Base-by-base conservation (phyloP, 352 stramenopile genomes). In the Phytophthora podocarpi region DNA sequence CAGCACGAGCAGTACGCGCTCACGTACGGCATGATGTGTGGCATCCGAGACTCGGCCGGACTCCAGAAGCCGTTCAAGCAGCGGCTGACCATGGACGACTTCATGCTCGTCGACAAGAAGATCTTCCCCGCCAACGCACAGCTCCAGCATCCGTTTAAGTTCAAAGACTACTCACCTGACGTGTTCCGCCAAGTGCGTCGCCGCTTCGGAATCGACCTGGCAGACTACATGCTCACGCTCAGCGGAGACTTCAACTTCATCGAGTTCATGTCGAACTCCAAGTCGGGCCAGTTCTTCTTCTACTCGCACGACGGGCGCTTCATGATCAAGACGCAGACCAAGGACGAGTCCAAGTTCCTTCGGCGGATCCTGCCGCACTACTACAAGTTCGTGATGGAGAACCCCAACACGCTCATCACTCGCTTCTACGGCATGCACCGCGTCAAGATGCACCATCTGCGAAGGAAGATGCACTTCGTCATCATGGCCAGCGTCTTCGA, bases 251-350 rank as follows among this genome's bases (percentile, higher is more conserved):
- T 98, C 41, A 98, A 98, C 73, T 99, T 98, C 72, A 97, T 99
- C 62, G 95, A 99, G 82, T 99, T 99, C 77, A 97, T 99, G 75
- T 98, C 91, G 4, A 99, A 99, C 75, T 98, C 95, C 46, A 99
- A 99, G 78, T 98, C 90, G 70, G 97, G 97, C 4, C 96, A 99
- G 64, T 99, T 99, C 76, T 99, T 99, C 80, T 99, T 99, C 72
- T 99, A 99, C 65, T 98, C 96, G 8, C 93, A 98, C 72, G 97
- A 99, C 77, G 82, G 85, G 1, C 69, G 78, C 30, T 99, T 98
- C 73, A 99, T 99, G 91, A 99, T 99, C 78, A 99, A 99, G 82
- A 99, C 97, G 12, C 97, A 98, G 82, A 99, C 95, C 5, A 98
- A 98, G 70, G 92, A 96, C n/a, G 97, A 99, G 81, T 98, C 88